Base-by-base conservation (phyloP, 768 basidiomycete species). In the Termitomyces sp. region DNA sequence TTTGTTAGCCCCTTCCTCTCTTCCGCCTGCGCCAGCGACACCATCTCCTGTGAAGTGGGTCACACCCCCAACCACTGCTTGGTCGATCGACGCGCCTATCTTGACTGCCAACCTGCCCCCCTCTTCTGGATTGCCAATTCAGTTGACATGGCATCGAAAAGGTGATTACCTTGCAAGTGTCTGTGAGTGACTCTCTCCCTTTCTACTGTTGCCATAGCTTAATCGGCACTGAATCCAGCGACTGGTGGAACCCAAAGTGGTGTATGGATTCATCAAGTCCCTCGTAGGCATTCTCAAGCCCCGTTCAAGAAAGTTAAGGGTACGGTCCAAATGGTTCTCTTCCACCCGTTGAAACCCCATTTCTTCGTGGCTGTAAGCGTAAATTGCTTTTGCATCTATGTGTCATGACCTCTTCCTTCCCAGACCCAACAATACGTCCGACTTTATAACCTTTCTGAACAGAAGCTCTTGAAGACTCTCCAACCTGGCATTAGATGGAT, bases 271-370 rank as follows among this genome's bases (percentile, higher is more conserved):
- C 97, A 99, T 68, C 97, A 99, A 68, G 70, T 97, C 17, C 89
- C 91, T 29, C 88, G 90, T 59, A 86, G 95, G 68, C 90, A 97
- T 71, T 98, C 96, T 4, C 97, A 99, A 73, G 92, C 95, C 5
- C 97, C 97, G 11, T 98, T 99, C 85, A 94, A 89, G 71, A 95
- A 94, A 71, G 84, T 96, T 62, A 92, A 92, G 72, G 97, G 97
- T 32, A 68, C 82, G 14, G 88, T 98, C 9, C 97, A 99, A 72
- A 74, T 87, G 46, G 95, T 97, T 21, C 79, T 90, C 41, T 99
- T 99, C 84, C 97, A 99, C 73, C 97, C 97, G 4, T 74, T 78
- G 29, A 94, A 93, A 71, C 93, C 97, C 5, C 86, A 95, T 72
- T 97, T 99, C 81, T 98, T 98, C 65, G 96, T 98, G 49, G 97